Base-by-base conservation (phyloP, 2,329 filamentous ascomycete species). In the Apiospora kogelbergensis region DNA sequence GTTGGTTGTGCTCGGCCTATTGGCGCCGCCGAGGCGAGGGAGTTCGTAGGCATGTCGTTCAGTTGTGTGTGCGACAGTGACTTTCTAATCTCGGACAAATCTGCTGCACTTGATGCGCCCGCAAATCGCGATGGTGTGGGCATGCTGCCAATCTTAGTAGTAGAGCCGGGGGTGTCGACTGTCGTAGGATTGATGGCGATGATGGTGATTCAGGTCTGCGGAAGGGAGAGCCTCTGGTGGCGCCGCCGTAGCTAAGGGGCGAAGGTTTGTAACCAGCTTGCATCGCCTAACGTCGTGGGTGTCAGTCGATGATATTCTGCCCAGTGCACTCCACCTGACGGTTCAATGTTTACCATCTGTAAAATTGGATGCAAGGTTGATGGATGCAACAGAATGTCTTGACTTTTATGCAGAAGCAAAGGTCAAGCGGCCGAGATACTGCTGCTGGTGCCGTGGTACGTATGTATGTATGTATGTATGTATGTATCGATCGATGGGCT, bases 211-310 rank as follows among this genome's bases (percentile, higher is more conserved):
- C 88, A 67, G 88, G 84, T 73, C 89, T 81, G 69, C 89, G 86
- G 77, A 91, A 91, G 15, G 89, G 89, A 66, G 89, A 91, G 76
- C 82, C 86, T 78, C 92, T 89, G 73, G 89, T 87, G 63, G 91
- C 91, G 72, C 90, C 53, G 53, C 53, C 90, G 80, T 91, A 93
- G 70, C 90, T 90, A 70, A 93, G 81, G 68, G 90, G 90, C 30
- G 91, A 93, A 17, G 90, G 90, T 79, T 92, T 93, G 80, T 91
- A 93, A 69, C 87, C 82, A 65, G 84, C 78, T 69, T 82, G 84
- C 78, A 84, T 86, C 78, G 84, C 85, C 89, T 87, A 77, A 75
- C 67, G 78, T 77, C 78, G 80, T 71, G n/a, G 53, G 11, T 44
- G 33, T 68, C 45, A 68, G 33, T 66, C 26, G 24, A 53, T 33